These are phyloP conservation scores for Botrytis aclada DNA, from an alignment of 2,329 filamentous ascomycete species.

Conservation along the genomic window DNA sequence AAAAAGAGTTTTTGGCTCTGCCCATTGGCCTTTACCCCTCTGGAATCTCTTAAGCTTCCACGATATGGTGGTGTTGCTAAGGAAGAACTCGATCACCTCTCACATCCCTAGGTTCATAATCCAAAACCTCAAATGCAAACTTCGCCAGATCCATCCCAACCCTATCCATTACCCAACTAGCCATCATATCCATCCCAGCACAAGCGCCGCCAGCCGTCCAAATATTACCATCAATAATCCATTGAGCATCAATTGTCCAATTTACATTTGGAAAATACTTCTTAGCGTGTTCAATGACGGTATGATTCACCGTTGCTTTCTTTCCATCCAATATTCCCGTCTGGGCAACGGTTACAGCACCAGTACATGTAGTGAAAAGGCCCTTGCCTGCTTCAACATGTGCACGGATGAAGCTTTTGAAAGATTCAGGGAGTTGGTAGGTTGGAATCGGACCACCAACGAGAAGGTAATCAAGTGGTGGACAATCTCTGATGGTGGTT, in stretches of 20 bases:
- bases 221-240: constrained; percentile 46
- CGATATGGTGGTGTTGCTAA: constrained; percentile 21
- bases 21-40: neutral
- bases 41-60: neutral
- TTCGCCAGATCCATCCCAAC: constrained; percentile 28
- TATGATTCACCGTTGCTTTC: constrained; percentile 45
- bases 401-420: constrained; percentile 37
- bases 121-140: constrained; percentile 23
- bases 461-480: constrained; percentile 41
- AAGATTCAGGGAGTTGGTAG: constrained; percentile 36
- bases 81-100: constrained; percentile 37
- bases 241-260: constrained; percentile 44
- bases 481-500: constrained; percentile 36
- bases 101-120: constrained; percentile 33
- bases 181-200: constrained; percentile 43
- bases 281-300: constrained; percentile 35
- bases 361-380: constrained; percentile 42
- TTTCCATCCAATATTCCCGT: constrained; percentile 44
- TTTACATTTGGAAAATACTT: constrained; percentile 42
- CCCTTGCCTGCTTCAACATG: constrained; percentile 41
- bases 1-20: no score
- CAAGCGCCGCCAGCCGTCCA: constrained; percentile 47
- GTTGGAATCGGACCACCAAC: constrained; percentile 38
- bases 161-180: constrained; percentile 30
- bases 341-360: constrained; percentile 36